phyloP scores from a whole-genome alignment of 345 rosid genomes.

The Gossypium australe region DNA sequence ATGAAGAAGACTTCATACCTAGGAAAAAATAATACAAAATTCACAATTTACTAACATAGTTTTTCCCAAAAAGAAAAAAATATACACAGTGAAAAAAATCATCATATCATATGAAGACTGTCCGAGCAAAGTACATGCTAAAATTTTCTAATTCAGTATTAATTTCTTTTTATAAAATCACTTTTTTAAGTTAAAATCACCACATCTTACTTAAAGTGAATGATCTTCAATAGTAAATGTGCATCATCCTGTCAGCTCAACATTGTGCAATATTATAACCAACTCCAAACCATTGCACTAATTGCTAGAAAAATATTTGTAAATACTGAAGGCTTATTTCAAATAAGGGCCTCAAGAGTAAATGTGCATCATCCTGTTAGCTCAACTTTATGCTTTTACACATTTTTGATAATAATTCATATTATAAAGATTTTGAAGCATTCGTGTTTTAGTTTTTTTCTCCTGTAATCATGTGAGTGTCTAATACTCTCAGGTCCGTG shows the following conservation, averaged over 20 bases:
- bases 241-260: not conserved
- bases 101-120: not conserved
- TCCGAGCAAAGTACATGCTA: not conserved
- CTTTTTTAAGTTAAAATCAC: not conserved
- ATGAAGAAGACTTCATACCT: not conserved
- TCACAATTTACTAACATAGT: not conserved
- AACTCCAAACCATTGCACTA: not conserved
- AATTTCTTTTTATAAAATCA: not conserved
- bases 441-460: not conserved
- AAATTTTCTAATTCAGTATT: not conserved
- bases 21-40: not conserved
- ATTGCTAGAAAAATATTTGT: not conserved
- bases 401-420: not conserved
- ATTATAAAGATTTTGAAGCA: not conserved
- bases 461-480: not conserved
- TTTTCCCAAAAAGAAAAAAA: not conserved
- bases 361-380: not conserved
- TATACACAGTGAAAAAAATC: not conserved
- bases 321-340: not conserved
- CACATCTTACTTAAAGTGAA: not conserved
- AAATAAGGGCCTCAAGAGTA: not conserved
- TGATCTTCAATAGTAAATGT: not conserved
- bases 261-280: not conserved
- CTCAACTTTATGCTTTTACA: not conserved
- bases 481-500: not conserved